Conservation (phyloP, 768 basidiomycete genomes). For the Hygrocybe coccinea region DNA sequence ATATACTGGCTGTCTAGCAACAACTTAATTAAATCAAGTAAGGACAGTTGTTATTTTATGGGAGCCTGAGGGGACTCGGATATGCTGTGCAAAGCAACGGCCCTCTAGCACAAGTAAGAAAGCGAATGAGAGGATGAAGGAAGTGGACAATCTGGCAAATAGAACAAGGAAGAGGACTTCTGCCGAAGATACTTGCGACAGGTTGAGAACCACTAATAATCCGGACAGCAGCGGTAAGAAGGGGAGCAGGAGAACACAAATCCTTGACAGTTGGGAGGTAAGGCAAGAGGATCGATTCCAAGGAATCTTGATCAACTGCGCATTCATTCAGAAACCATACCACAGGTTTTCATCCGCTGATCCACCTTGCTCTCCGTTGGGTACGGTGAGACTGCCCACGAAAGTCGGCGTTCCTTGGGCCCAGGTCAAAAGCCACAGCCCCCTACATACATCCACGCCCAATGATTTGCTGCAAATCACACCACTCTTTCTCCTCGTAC, state of each 20-base stretch:
- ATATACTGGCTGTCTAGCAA: no score
- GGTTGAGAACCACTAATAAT: background rate
- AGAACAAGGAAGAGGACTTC: background rate
- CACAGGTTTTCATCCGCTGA: background rate
- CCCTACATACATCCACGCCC: background rate
- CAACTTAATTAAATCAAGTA: no score
- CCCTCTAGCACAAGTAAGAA: no score
- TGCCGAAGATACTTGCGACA: background rate
- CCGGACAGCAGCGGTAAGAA: background rate
- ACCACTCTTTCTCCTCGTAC: background rate
- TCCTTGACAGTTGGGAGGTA: no score
- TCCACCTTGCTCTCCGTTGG: background rate
- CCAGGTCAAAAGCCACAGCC: background rate
- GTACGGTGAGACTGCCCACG: background rate
- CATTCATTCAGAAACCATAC: background rate
- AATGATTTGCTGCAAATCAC: background rate
- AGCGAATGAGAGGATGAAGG: constrained; percentile 13
- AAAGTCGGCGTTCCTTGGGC: background rate
- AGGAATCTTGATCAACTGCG: no score
- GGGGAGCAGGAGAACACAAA: background rate
- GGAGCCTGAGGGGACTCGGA: no score
- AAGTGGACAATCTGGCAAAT: constrained; percentile 18
- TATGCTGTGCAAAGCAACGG: no score
- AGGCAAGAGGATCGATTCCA: no score
- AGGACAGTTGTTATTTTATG: no score